Evolutionary conservation across 202 grass and related monocot species (phyloP).

Genomic region (Dendrocalamus latiflorus): DNA sequence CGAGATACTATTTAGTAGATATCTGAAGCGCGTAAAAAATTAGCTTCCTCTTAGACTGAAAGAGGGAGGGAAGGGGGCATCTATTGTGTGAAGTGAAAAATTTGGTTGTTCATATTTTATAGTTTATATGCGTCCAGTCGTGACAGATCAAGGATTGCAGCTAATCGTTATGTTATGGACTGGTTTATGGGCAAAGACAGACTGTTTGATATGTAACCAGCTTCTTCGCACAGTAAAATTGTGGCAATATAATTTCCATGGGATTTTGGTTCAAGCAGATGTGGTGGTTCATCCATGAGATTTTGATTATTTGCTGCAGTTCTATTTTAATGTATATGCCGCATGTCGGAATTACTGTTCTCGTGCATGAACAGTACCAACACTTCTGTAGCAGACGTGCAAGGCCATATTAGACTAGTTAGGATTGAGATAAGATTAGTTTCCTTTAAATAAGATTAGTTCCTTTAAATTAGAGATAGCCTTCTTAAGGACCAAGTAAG

Average conservation of each 20-base stretch:
- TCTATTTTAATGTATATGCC: neutral
- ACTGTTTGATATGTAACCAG: neutral
- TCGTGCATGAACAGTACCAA: no score
- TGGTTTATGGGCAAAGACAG: neutral
- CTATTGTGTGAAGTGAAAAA: neutral
- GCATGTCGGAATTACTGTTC: no score
- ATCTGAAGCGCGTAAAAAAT: neutral
- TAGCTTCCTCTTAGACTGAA: neutral
- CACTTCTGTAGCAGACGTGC: no score
- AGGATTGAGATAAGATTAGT: no score
- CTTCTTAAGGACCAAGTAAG: no score
- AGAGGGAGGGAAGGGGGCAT: neutral
- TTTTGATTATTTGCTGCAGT: neutral
- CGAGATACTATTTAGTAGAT: neutral
- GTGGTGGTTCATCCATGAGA: neutral
- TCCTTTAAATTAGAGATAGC: no score
- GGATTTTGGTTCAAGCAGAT: neutral
- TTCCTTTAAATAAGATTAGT: no score
- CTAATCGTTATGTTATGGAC: neutral
- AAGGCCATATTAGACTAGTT: no score
- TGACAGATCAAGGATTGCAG: neutral
- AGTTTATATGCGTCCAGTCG: neutral
- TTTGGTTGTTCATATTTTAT: neutral
- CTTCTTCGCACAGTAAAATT: neutral
- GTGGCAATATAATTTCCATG: neutral